Conservation (phyloP, 768 basidiomycete species). For the Suillus hirtellus region DNA sequence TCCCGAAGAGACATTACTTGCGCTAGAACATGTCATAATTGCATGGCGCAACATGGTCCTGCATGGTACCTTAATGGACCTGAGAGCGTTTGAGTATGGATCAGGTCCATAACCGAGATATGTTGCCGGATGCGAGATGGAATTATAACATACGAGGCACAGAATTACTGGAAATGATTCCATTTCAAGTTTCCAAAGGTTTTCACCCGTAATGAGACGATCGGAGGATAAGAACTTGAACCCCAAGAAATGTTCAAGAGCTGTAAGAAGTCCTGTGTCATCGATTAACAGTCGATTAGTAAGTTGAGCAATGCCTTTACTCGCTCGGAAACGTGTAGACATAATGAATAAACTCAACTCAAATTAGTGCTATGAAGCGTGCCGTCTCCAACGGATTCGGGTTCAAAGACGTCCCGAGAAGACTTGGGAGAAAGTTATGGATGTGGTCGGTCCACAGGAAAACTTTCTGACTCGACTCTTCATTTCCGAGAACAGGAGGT, state of each 20-base stretch:
- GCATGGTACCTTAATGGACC: slow-evolving; percentile 32
- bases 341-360: slow-evolving; percentile 18
- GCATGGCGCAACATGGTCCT: slow-evolving; percentile 27
- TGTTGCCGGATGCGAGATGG: slow-evolving; percentile 27
- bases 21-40: slow-evolving; percentile 26
- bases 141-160: slow-evolving; percentile 31
- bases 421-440: slow-evolving; percentile 18
- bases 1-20: slow-evolving; percentile 24
- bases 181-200: slow-evolving; percentile 10
- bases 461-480: slow-evolving; percentile 27
- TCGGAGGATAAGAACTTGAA: slow-evolving; percentile 25
- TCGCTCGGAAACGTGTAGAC: slow-evolving; percentile 22
- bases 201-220: slow-evolving; percentile 16
- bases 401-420: slow-evolving; percentile 31
- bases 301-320: slow-evolving; percentile 31
- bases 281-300: slow-evolving; percentile 29
- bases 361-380: slow-evolving; percentile 30
- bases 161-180: slow-evolving; percentile 18
- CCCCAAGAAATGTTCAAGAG: slow-evolving; percentile 13
- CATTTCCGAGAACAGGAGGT: slow-evolving; percentile 32
- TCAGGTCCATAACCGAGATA: slow-evolving; percentile 26
- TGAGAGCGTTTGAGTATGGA: slow-evolving; percentile 23
- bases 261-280: slow-evolving; percentile 15
- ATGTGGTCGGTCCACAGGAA: slow-evolving; percentile 28
- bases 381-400: slow-evolving; percentile 32